Conservation (phyloP, 2,329 filamentous ascomycete species). For the Aspergillus floridensis region DNA sequence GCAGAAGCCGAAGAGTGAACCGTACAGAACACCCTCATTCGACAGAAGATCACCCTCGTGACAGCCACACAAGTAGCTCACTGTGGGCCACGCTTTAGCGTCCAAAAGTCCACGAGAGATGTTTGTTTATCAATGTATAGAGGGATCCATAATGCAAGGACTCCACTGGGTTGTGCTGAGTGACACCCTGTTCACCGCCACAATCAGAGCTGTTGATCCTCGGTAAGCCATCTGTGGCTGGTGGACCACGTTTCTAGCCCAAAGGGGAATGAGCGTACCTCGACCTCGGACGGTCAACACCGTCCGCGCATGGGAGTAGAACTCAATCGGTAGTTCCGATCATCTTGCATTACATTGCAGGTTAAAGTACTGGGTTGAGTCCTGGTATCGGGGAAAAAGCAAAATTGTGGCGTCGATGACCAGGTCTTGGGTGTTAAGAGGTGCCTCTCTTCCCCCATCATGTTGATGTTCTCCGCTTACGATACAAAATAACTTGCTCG, state of each 20-base stretch:
- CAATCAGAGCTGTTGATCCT: constrained; percentile 10
- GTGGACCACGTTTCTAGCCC: neutral
- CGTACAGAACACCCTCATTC: no score
- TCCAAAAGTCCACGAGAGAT: neutral
- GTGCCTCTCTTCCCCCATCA: neutral
- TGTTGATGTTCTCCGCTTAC: neutral
- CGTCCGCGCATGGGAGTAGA: neutral
- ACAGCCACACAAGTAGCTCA: no score
- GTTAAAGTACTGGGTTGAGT: neutral
- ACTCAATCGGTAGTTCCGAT: constrained; percentile 10
- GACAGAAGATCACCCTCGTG: neutral
- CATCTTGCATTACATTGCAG: constrained; percentile 18
- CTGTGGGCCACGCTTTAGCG: neutral
- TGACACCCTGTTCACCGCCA: constrained; percentile 16
- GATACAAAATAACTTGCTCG: neutral
- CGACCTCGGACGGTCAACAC: neutral
- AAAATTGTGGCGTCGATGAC: neutral
- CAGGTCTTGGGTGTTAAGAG: neutral
- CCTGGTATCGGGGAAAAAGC: constrained; percentile 5
- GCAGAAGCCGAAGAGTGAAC: no score
- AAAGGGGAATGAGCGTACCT: neutral
- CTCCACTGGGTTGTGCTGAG: neutral
- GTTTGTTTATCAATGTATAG: neutral
- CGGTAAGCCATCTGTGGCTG: constrained; percentile 18
- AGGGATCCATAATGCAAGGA: neutral